A percentile compares a stretch with the other conserved stretches of the same genome.
phyloP scores from a whole-genome alignment of 371 early-diverging fungal species.

The Thermomucor indicae-seudaticae region DNA sequence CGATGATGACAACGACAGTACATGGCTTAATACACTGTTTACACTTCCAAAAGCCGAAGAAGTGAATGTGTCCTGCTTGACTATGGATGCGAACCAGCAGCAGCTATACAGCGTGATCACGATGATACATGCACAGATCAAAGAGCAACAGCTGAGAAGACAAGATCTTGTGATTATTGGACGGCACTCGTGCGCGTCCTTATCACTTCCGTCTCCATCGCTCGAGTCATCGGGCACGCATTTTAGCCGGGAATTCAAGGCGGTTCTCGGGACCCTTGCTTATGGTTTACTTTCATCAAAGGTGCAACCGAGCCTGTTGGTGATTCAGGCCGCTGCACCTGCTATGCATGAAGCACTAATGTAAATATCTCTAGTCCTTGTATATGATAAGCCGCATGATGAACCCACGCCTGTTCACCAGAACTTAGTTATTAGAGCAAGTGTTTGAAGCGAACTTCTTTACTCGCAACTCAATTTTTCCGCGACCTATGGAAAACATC shows the following conservation, averaged over 20 bases:
- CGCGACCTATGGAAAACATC: too few relatives aligned
- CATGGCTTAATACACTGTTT: conserved; percentile 8
- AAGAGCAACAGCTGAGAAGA: conserved; percentile 1
- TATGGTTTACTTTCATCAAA: conserved; percentile 6
- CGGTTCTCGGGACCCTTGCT: conserved; percentile 6
- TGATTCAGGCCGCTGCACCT: conserved; percentile 7
- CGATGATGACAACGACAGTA: conserved; percentile 1
- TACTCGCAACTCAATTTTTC: too few relatives aligned
- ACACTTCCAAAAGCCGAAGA: not conserved
- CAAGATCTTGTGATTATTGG: conserved; percentile 12
- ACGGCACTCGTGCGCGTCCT: conserved; percentile 6
- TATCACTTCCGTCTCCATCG: not conserved
- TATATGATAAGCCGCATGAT: too few relatives aligned
- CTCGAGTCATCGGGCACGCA: not conserved
- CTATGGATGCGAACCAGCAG: not conserved
- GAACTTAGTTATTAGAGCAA: too few relatives aligned
- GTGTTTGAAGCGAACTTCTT: too few relatives aligned
- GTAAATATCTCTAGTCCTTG: not conserved
- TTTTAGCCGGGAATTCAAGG: conserved; percentile 8
- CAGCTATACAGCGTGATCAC: conserved; percentile 26
- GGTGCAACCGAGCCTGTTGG: conserved; percentile 10
- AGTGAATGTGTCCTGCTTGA: not conserved
- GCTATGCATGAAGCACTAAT: not conserved
- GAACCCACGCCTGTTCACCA: too few relatives aligned
- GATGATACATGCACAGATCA: conserved; percentile 13